Evolutionary conservation across 2,329 filamentous ascomycete genomes (phyloP), one percentile per base, ranked within the genome.

Genomic region (Fusarium dlaminii): DNA sequence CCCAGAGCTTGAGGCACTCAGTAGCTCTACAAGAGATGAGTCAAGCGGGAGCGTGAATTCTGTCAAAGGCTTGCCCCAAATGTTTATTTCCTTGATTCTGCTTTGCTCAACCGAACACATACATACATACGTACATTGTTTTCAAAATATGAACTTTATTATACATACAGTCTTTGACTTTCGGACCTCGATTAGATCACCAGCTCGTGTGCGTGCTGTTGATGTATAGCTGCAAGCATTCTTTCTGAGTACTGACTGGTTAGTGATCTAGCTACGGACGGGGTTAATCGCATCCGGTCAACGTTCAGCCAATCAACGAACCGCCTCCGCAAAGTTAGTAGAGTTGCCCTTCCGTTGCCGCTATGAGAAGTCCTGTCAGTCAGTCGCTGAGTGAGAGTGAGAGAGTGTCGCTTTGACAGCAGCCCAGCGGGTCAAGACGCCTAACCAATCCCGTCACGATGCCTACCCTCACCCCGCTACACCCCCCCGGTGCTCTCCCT

Each of bases 211-310:
- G 24, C 22, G 29, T 39, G 34, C n/a, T 29, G 51, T 36, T 18
- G 29, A 46, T 46, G 18, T 37, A 56, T 32, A 34, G 18, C 40
- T 43, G 55, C 42, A 49, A 59, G 56, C 42, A 59, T 59, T 49
- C 46, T 49, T 32, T 30, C 43, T 22, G 43, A 46, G 29, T 49
- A 18, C 29, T 32, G 22, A 32, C 22, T 49, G 46, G 29, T 30
- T 30, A n/a, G 29, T 32, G 29, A 32, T 32, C 29, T n/a, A 49
- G 56, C 46, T 54, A 64, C 39, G 58, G 65, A 59, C 36, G 58
- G 67, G 37, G 40, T 46, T 57, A 39, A 75, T 77, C 62, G 68
- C 75, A 77, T 77, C 75, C 75, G 75, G 75, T 37, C 63, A 71
- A 73, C 57, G 67, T 66, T 68, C 55, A 67, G 57, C 74, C 61